These are phyloP conservation scores for Zoysia pacifica DNA, from an alignment of 176 grass and related monocot genomes.

Conservation along the genomic window DNA sequence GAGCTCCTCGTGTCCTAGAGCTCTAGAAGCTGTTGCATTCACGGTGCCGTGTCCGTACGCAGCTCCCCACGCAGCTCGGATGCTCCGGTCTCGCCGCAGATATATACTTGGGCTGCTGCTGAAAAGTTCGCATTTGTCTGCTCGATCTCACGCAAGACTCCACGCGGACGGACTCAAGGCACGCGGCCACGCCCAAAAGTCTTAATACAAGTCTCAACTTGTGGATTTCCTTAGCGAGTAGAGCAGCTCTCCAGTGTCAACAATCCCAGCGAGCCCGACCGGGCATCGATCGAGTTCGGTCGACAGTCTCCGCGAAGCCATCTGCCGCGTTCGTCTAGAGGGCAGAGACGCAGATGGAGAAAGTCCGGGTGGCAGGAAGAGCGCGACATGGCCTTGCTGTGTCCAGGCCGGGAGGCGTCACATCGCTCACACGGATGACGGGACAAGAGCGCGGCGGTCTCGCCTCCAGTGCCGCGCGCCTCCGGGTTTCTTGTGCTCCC, in stretches of 20 bases:
- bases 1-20: neutral
- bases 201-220: neutral
- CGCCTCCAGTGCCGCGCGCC: neutral
- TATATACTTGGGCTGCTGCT: neutral
- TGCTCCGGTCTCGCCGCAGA: too few species aligned
- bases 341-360: neutral
- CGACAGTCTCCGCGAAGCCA: neutral
- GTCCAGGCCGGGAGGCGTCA: neutral
- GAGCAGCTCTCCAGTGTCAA: neutral
- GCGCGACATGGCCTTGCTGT: neutral
- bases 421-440: constrained; percentile 8
- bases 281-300: neutral
- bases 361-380: neutral
- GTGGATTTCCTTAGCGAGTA: neutral
- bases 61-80: too few species aligned
- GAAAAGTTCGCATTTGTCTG: neutral
- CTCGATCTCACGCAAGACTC: neutral
- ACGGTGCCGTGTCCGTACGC: constrained; percentile 2
- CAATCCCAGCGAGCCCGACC: neutral
- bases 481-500: constrained; percentile 20
- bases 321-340: neutral
- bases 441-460: neutral
- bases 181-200: neutral
- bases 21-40: constrained; percentile 27
- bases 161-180: neutral